Percentiles rank a stretch among this genome's conserved stretches.
Conservation (phyloP, 495 filamentous ascomycete species). For the Bacidia gigantensis region DNA sequence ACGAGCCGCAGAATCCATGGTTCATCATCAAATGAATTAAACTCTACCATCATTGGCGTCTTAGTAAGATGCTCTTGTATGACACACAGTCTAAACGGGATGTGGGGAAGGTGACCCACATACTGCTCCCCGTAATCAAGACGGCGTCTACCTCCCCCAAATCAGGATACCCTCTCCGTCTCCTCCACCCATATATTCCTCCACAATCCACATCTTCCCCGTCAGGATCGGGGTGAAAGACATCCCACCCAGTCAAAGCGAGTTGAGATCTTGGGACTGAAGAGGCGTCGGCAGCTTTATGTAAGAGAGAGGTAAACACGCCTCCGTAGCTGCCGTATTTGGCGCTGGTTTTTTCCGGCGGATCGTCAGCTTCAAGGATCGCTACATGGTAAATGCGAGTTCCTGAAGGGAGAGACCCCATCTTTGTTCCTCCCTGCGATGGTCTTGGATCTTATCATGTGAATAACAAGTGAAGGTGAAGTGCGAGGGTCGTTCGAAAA, state of each 20-base stretch:
- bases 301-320: conserved; percentile 54
- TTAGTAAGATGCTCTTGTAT: background rate
- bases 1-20: conserved; percentile 69
- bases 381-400: conserved; percentile 57
- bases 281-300: conserved; percentile 32
- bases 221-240: conserved; percentile 38
- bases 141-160: conserved; percentile 67
- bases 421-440: too few species aligned
- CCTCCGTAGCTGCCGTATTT: conserved; percentile 62
- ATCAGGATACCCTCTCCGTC: conserved; percentile 41
- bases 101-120: conserved; percentile 12
- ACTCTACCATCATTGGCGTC: background rate
- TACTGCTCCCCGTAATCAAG: conserved; percentile 62
- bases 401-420: too few species aligned
- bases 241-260: conserved; percentile 50
- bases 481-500: too few species aligned
- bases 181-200: conserved; percentile 3
- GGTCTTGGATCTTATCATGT: too few species aligned
- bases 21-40: conserved; percentile 50
- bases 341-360: conserved; percentile 36
- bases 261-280: conserved; percentile 34
- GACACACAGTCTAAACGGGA: background rate
- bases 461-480: too few species aligned
- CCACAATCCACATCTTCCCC: conserved; percentile 8
- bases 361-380: conserved; percentile 70